Evolutionary conservation across 176 grass and related monocot genomes (phyloP).

Genomic region (Hordeum vulgare): MorexV3_pseudomolecules_assembly NC_058520.1:555468154-555468653

Average conservation of each 20-base stretch:
- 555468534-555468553: not conserved
- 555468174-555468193: not conserved
- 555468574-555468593: not conserved
- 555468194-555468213: conserved; percentile 30
- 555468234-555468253: not conserved
- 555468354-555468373: not conserved
- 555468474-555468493: not conserved
- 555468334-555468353: conserved; percentile 5
- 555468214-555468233: conserved; percentile 21
- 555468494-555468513: conserved; percentile 13
- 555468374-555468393: not conserved
- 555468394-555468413: not conserved
- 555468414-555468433: not conserved
- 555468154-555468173: not conserved
- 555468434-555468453: not conserved
- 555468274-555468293: not conserved
- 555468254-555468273: not conserved
- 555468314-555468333: not conserved
- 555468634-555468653: not conserved
- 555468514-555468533: not conserved
- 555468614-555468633: not conserved
- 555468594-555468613: not conserved
- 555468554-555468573: not conserved
- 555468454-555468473: not conserved
- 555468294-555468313: not conserved